Evolutionary conservation across 2,329 filamentous ascomycete genomes (phyloP), one percentile per base, ranked within the genome.

Genomic region (Xylariaceae sp.): DNA sequence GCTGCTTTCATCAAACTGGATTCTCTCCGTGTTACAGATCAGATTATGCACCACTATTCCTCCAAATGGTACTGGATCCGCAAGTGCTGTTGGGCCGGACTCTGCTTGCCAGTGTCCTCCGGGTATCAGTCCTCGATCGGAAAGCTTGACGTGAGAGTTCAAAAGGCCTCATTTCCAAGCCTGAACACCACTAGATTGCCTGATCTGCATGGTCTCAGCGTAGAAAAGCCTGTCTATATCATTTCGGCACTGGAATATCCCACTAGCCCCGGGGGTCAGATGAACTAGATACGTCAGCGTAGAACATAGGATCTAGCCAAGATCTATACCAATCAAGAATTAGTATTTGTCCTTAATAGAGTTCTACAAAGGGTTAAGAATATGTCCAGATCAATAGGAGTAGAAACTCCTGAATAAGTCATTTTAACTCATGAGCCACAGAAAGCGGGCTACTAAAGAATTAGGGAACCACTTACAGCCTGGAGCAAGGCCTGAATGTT

Each of bases 71-170:
- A 10, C 20, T 3, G 35, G 13, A 18, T 37, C n/a, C 10, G 35
- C n/a, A n/a, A n/a, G n/a, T n/a, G n/a, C n/a, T n/a, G 20, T 18
- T 9, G n/a, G n/a, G 13, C 43, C 6, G n/a, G 47, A 37, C 44
- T 23, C 11, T 15, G 24, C 9, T 20, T 36, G 27, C 24, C 30
- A 27, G 15, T 53, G 37, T 3, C 50, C 44, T 8, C 44, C 44
- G 4, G 44, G 24, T 32, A 49, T 18, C 4, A 53, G 29, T 3
- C 43, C 43, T 30, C 32, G 13, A 10, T 42, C 21, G 10, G 36
- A 42, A 30, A 49, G 49, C 11, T 39, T 43, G 13, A 49, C 29
- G 6, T 44, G 32, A 42, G 37, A 36, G 29, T 29, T 49, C 26
- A 43, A 16, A 13, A 39, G 16, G 15, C 18, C 30, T 8, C 10